Conservation (phyloP, 2,329 filamentous ascomycete species). For the Colletotrichum sp. region DNA sequence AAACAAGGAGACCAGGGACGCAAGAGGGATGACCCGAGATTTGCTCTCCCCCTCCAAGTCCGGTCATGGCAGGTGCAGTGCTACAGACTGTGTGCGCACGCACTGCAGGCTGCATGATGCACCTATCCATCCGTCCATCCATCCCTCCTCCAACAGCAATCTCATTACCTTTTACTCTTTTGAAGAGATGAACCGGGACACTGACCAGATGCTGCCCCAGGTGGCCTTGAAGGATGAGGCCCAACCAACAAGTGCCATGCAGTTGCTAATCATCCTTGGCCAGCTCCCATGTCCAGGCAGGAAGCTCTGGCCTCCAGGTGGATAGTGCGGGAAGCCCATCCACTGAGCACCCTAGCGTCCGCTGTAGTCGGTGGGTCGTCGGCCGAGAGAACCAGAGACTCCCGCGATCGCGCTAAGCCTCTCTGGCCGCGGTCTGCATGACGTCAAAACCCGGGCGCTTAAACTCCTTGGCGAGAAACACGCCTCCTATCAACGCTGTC, state of each 20-base stretch:
- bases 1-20: not conserved
- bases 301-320: slow-evolving; percentile 5
- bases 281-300: not conserved
- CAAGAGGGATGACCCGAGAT: not conserved
- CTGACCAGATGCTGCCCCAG: not conserved
- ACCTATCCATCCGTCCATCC: not conserved
- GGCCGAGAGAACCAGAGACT: not conserved
- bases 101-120: slow-evolving; percentile 15
- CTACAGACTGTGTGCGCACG: slow-evolving; percentile 14
- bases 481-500: not conserved
- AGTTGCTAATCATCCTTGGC: not conserved
- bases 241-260: not conserved
- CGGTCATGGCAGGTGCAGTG: slow-evolving; percentile 10
- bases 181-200: not conserved
- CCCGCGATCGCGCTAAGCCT: slow-evolving; percentile 11
- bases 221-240: not conserved
- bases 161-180: not conserved
- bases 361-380: not conserved
- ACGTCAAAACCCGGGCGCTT: slow-evolving; percentile 22
- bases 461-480: slow-evolving; percentile 12
- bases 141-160: not conserved
- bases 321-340: slow-evolving; percentile 11
- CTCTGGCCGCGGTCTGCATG: slow-evolving; percentile 1
- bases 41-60: not conserved
- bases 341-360: slow-evolving; percentile 16